Evolutionary conservation across 441 rosid genomes (phyloP).

Genomic region (Populus trichocarpa): DNA sequence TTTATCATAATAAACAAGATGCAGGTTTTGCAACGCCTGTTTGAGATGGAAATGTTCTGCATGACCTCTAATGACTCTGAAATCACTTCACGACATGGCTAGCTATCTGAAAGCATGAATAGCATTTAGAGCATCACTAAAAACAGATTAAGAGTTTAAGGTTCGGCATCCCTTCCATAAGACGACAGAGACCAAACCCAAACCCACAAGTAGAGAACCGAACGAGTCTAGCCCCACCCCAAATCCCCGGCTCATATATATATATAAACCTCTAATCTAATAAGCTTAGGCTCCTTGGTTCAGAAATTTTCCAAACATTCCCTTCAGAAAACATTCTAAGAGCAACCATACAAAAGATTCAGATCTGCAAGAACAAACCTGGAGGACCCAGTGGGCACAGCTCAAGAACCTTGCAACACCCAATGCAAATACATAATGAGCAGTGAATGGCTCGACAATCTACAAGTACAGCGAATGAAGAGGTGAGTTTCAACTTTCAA

Average conservation of each 20-base stretch:
- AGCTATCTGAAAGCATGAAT: background rate
- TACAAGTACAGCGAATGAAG: conserved; percentile 29
- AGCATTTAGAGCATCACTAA: background rate
- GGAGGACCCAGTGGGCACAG: conserved; percentile 99
- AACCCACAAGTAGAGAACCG: background rate
- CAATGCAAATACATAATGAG: conserved; percentile 97
- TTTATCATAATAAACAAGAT: background rate
- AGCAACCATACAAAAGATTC: background rate
- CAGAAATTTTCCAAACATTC: background rate
- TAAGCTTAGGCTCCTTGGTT: background rate
- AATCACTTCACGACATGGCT: background rate
- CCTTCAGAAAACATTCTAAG: background rate
- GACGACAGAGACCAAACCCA: background rate
- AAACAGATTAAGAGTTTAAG: background rate
- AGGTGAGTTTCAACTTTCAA: conserved; percentile 11
- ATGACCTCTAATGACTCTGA: background rate
- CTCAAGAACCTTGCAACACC: conserved; percentile 98
- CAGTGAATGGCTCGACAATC: conserved; percentile 99
- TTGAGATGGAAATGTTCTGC: background rate
- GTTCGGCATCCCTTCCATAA: background rate
- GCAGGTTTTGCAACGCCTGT: background rate
- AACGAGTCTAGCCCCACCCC: background rate
- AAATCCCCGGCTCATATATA: too few relatives aligned
- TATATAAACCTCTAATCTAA: background rate
- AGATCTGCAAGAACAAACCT: conserved; percentile 49